phyloP scores from a whole-genome alignment of 1,139 yeast genomes.

The Candida mesenterica region DNA sequence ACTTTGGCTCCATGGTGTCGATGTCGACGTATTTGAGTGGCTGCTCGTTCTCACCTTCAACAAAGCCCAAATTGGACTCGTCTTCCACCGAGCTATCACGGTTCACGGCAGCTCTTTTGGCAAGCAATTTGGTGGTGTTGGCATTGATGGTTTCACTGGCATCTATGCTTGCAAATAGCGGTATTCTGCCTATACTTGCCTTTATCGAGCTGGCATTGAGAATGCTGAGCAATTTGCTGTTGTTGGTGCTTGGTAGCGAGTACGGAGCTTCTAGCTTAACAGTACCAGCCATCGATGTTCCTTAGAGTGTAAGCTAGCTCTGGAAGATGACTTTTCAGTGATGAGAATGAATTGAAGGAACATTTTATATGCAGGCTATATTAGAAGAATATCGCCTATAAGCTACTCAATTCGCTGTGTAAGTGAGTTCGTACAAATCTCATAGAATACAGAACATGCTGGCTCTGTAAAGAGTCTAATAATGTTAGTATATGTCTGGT shows the following conservation, averaged over 20 bases:
- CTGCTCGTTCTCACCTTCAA: slow-evolving; percentile 8
- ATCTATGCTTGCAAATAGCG: slow-evolving; percentile 15
- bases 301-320: not conserved
- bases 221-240: slow-evolving; percentile 5
- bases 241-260: slow-evolving; percentile 5
- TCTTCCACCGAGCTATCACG: slow-evolving; percentile 14
- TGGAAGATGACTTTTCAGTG: too few species aligned
- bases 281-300: slow-evolving; percentile 9
- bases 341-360: too few species aligned
- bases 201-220: slow-evolving; percentile 1
- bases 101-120: slow-evolving; percentile 7
- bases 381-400: too few species aligned
- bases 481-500: too few species aligned
- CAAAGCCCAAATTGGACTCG: slow-evolving; percentile 9
- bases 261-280: slow-evolving; percentile 12
- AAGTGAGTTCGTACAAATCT: too few species aligned
- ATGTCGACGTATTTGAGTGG: slow-evolving; percentile 21
- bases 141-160: slow-evolving; percentile 21
- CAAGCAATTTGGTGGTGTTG: slow-evolving; percentile 22
- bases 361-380: too few species aligned
- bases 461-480: too few species aligned
- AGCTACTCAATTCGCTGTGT: too few species aligned
- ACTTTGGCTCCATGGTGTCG: slow-evolving; percentile 27
- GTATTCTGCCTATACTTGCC: not conserved
- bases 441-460: too few species aligned